These are phyloP conservation scores for Hymenoscyphus linearis DNA, from an alignment of 2,329 filamentous ascomycete species.

Conservation along the genomic window DNA sequence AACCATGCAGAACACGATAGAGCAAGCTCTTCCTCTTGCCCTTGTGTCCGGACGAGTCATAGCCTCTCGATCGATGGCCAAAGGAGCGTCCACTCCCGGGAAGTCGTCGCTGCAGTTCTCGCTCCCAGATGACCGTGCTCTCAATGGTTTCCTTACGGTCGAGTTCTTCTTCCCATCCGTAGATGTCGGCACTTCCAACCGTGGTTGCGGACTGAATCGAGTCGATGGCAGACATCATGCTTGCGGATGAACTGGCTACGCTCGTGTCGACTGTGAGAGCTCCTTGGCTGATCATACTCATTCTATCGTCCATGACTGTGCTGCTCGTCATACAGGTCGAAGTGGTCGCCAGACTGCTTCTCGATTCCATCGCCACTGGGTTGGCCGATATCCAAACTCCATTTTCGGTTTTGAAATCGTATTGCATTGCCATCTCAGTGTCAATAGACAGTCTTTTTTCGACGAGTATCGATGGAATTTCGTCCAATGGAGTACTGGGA, in stretches of 20 bases:
- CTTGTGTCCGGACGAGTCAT: constrained; percentile 12
- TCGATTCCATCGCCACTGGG: constrained; percentile 22
- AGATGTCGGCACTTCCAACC: constrained; percentile 38
- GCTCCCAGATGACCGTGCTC: constrained; percentile 17
- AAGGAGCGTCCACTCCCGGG: constrained; percentile 20
- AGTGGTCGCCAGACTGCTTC: constrained; percentile 24
- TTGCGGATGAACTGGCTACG: constrained; percentile 32
- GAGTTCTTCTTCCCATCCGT: constrained; percentile 51
- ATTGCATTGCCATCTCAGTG: constrained; percentile 24
- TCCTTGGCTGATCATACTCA: constrained; percentile 12
- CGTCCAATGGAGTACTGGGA: constrained; percentile 10
- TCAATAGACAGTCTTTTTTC: constrained; percentile 18
- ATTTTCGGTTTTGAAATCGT: constrained; percentile 26
- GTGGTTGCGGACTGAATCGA: constrained; percentile 31
- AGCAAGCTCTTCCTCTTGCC: constrained; percentile 27
- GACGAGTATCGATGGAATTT: constrained; percentile 2
- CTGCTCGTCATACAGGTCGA: constrained; percentile 17
- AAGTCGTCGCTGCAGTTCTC: constrained; percentile 16
- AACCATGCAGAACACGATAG: constrained; percentile 24
- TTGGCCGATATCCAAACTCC: constrained; percentile 28
- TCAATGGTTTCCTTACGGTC: constrained; percentile 31
- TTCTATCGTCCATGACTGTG: constrained; percentile 22
- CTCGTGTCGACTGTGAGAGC: constrained; percentile 23
- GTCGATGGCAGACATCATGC: constrained; percentile 30
- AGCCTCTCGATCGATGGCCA: constrained; percentile 13